phyloP scores from a whole-genome alignment of 257 asterid species.

The Coffea eugenioides region DNA sequence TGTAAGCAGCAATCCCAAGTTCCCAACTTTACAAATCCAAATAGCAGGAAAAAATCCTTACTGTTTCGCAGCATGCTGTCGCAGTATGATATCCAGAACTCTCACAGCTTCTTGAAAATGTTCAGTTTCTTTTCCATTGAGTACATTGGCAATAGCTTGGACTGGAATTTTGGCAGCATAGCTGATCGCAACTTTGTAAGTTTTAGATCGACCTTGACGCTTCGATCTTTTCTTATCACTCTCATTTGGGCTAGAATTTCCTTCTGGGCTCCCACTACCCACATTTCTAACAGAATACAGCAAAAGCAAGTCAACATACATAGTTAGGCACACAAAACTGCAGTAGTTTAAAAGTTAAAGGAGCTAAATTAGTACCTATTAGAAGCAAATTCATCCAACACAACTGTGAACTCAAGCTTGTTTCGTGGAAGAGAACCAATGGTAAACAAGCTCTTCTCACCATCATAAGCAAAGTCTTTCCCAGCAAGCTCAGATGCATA shows the following conservation, averaged over 20 bases:
- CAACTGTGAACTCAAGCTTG: constrained; percentile 55
- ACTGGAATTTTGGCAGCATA: constrained; percentile 66
- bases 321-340: not conserved
- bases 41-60: constrained; percentile 15
- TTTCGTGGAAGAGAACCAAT: constrained; percentile 64
- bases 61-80: constrained; percentile 67
- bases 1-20: not conserved
- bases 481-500: constrained; percentile 43
- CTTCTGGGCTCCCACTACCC: constrained; percentile 38
- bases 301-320: not conserved
- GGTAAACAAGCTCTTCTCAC: constrained; percentile 64
- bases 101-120: constrained; percentile 73
- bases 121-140: constrained; percentile 58
- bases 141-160: constrained; percentile 51
- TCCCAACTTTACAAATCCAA: not conserved
- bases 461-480: constrained; percentile 63
- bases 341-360: not conserved
- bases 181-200: constrained; percentile 53
- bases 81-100: constrained; percentile 57
- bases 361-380: constrained; percentile 28
- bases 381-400: constrained; percentile 44
- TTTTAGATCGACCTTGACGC: constrained; percentile 42
- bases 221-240: constrained; percentile 45
- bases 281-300: constrained; percentile 26
- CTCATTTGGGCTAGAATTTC: constrained; percentile 38